phyloP scores from a whole-genome alignment of 352 stramenopile species.

The Globisporangium camurandrum region DNA sequence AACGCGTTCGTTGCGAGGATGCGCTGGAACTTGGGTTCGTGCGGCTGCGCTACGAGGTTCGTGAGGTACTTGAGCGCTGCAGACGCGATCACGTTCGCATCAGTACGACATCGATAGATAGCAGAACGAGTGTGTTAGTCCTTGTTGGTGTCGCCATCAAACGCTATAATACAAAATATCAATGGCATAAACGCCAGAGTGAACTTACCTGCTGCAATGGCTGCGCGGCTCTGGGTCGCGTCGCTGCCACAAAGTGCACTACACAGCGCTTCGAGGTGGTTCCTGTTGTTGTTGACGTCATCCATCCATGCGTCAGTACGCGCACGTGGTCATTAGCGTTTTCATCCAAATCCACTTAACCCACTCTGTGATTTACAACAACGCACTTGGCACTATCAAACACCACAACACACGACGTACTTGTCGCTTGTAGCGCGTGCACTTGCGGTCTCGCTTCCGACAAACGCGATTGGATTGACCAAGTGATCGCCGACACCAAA shows the following conservation, averaged over 20 bases:
- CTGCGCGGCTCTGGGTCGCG: slow-evolving; percentile 13
- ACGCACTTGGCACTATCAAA: background rate
- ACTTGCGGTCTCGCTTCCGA: slow-evolving; percentile 12
- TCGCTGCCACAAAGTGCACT: slow-evolving; percentile 13
- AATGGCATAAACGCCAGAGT: background rate
- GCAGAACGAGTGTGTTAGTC: too few relatives aligned
- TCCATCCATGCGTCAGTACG: too few relatives aligned
- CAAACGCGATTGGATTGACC: slow-evolving; percentile 42
- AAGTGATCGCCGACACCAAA: slow-evolving; percentile 70
- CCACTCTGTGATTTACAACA: background rate
- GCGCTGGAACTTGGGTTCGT: slow-evolving; percentile 56
- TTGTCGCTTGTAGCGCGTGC: background rate
- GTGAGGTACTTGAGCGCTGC: slow-evolving; percentile 53
- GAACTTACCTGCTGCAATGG: slow-evolving; percentile 26
- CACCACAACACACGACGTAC: background rate
- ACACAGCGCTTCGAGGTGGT: slow-evolving; percentile 17
- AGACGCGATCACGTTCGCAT: too few relatives aligned
- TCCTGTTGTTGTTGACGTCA: too few relatives aligned
- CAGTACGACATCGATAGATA: too few relatives aligned
- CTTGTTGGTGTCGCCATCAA: too few relatives aligned
- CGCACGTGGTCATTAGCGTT: too few relatives aligned
- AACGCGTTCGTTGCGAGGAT: slow-evolving; percentile 72
- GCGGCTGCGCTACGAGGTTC: slow-evolving; percentile 48
- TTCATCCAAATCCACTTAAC: too few relatives aligned
- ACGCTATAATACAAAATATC: too few relatives aligned